Percentiles rank a stretch among this genome's conserved stretches.
Evolutionary conservation across 208 protist species (phyloP).

Genomic region (Herpetomonas samuelpessoai): DNA sequence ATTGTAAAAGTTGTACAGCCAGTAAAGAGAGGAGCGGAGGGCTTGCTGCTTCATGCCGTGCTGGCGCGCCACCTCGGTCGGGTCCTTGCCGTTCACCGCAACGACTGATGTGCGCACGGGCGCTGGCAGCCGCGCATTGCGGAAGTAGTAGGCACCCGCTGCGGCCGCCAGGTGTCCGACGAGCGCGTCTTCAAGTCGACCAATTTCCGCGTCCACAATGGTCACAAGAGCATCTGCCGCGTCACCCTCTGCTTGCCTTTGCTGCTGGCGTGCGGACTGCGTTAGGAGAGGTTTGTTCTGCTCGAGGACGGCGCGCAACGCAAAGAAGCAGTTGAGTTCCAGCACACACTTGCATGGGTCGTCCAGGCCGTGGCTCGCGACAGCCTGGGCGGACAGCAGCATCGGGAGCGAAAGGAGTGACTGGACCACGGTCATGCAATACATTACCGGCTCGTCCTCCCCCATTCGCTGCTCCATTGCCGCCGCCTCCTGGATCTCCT

Average conservation of each 20-base stretch:
- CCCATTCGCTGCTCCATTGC: constrained; percentile 5
- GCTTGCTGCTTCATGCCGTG: constrained; percentile 13
- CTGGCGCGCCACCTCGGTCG: constrained; percentile 6
- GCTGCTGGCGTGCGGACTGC: background rate
- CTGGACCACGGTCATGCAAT: constrained; percentile 29
- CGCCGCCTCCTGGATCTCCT: background rate
- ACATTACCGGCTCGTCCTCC: constrained; percentile 1
- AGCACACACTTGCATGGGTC: constrained; percentile 40
- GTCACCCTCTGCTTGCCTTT: background rate
- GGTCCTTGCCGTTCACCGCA: background rate
- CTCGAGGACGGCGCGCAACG: constrained; percentile 40
- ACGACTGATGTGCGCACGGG: background rate
- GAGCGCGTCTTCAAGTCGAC: background rate
- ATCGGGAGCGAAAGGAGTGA: constrained; percentile 27
- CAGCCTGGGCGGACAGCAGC: constrained; percentile 19
- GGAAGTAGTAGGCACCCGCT: background rate
- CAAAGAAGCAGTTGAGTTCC: constrained; percentile 45
- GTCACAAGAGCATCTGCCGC: background rate
- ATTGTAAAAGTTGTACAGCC: constrained; percentile 53
- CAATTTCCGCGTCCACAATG: background rate
- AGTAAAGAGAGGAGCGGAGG: constrained; percentile 22
- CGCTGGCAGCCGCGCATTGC: background rate
- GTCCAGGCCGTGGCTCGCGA: constrained; percentile 30
- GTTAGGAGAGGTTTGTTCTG: constrained; percentile 20
- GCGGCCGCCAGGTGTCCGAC: background rate